phyloP scores from a whole-genome alignment of 257 asterid genomes.

The Thymus mandschuricus region DNA sequence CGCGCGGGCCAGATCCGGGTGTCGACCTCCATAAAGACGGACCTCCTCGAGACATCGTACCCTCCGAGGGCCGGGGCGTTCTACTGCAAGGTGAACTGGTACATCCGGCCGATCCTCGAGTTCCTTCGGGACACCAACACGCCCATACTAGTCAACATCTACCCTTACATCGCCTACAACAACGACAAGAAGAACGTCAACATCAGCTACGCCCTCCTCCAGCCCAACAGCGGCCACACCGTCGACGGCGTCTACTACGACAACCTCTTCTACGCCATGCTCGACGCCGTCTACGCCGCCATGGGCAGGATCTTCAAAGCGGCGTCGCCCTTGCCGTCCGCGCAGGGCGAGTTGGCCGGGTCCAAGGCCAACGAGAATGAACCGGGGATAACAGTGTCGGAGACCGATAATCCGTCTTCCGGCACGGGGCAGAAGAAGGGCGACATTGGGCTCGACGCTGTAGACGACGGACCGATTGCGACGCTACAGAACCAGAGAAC shows the following conservation, averaged over 20 bases:
- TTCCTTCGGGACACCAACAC: not conserved
- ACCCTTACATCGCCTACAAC: conserved; percentile 31
- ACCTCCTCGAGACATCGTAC: not conserved
- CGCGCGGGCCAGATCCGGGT: not conserved
- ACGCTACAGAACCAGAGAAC: not conserved
- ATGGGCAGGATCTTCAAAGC: not conserved
- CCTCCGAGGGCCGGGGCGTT: not conserved
- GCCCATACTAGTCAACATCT: not conserved
- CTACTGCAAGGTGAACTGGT: not conserved
- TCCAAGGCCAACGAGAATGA: not conserved
- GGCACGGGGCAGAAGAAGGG: not conserved
- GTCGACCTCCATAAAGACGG: not conserved
- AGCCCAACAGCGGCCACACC: not conserved
- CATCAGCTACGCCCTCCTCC: not conserved
- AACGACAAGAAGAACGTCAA: not conserved
- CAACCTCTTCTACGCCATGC: not conserved
- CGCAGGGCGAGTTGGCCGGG: not conserved
- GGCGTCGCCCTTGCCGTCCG: not conserved
- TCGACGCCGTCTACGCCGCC: not conserved
- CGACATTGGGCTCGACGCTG: too few relatives aligned
- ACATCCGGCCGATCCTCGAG: not conserved
- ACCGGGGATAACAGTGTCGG: not conserved
- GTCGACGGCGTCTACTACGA: not conserved
- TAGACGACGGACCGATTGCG: not conserved
- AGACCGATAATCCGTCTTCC: not conserved